These are phyloP conservation scores for Daedalea quercina DNA, from an alignment of 768 basidiomycete species.

Conservation along the genomic window DNA sequence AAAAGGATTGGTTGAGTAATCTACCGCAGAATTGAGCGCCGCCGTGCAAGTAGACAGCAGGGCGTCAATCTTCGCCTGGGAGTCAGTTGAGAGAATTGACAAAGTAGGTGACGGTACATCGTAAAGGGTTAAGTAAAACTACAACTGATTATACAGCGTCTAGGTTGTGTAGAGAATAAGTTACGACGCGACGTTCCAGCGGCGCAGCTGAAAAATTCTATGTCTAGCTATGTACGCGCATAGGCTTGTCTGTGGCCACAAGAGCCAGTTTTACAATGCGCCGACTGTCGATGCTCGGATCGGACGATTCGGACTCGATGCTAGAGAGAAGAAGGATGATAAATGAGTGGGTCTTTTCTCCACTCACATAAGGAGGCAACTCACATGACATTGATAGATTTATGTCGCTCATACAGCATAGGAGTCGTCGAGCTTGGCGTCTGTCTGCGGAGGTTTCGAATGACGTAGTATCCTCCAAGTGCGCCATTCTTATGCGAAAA, in stretches of 20 bases:
- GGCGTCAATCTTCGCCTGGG: not conserved
- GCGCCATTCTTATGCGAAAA: constrained; percentile 34
- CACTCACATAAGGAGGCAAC: not conserved
- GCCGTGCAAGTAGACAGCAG: not conserved
- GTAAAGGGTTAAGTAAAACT: not conserved
- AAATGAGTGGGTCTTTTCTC: not conserved
- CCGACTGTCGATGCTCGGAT: constrained; percentile 35
- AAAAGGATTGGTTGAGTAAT: not conserved
- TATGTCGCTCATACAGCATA: constrained; percentile 40
- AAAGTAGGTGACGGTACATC: not conserved
- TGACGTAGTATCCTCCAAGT: constrained; percentile 44
- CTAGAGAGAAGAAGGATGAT: constrained; percentile 25
- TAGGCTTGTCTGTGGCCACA: constrained; percentile 38
- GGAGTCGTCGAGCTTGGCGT: constrained; percentile 27
- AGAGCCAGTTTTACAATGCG: constrained; percentile 42
- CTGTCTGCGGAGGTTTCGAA: constrained; percentile 39
- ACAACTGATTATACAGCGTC: not conserved
- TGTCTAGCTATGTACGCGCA: constrained; percentile 1
- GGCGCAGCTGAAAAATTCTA: not conserved
- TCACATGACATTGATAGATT: constrained; percentile 45
- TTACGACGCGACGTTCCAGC: not conserved
- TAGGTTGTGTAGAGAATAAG: not conserved
- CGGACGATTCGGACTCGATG: constrained; percentile 35
- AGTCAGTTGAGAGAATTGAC: not conserved
- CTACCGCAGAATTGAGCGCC: not conserved